Evolutionary conservation across 768 basidiomycete species (phyloP).

Genomic region (Rubroboletus satanas): DNA sequence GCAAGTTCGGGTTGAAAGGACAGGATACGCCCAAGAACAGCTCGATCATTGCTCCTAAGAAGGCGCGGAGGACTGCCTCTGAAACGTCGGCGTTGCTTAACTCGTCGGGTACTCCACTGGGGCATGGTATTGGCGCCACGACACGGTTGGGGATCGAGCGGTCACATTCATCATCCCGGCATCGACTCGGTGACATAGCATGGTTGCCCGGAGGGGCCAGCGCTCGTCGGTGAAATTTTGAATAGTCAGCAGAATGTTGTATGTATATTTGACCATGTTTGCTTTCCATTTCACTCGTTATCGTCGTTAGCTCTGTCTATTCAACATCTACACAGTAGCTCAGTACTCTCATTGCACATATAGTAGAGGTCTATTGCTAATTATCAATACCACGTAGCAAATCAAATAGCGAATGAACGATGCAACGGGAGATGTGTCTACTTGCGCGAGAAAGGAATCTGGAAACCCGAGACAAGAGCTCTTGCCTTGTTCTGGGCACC

Average conservation of each 20-base stretch:
- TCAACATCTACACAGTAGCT: slow-evolving; percentile 14
- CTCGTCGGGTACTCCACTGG: slow-evolving; percentile 18
- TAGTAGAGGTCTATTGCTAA: slow-evolving; percentile 22
- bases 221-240: slow-evolving; percentile 21
- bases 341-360: slow-evolving; percentile 32
- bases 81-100: slow-evolving; percentile 48
- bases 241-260: background rate
- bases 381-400: slow-evolving; percentile 18
- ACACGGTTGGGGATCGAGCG: slow-evolving; percentile 34
- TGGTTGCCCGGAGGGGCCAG: slow-evolving; percentile 41
- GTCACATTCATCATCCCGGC: slow-evolving; percentile 41
- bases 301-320: slow-evolving; percentile 13
- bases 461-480: slow-evolving; percentile 84
- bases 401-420: background rate
- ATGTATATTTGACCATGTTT: slow-evolving; percentile 10
- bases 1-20: slow-evolving; percentile 31
- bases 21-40: slow-evolving; percentile 37
- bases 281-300: slow-evolving; percentile 18
- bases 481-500: slow-evolving; percentile 89
- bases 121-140: slow-evolving; percentile 10
- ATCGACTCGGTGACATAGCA: slow-evolving; percentile 58
- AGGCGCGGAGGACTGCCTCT: slow-evolving; percentile 63
- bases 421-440: slow-evolving; percentile 11
- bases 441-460: slow-evolving; percentile 75
- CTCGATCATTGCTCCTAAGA: slow-evolving; percentile 56